Evolutionary conservation across 345 rosid species (phyloP).

Genomic region (Citrus sp.): DNA sequence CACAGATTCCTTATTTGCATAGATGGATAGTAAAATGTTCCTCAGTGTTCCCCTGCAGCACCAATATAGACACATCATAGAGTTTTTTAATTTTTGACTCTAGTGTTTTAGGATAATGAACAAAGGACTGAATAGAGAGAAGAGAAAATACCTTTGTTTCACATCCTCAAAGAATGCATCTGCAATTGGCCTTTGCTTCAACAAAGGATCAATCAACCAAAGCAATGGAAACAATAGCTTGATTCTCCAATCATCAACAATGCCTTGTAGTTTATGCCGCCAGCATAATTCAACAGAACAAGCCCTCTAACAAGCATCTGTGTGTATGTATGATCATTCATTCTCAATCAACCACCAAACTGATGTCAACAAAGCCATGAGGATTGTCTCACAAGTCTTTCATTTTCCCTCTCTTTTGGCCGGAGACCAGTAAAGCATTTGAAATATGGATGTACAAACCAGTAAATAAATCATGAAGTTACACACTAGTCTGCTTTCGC

Average conservation of each 20-base stretch:
- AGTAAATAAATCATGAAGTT: background rate
- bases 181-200: slow-evolving; percentile 66
- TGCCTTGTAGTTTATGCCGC: slow-evolving; percentile 88
- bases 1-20: no score
- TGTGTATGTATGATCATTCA: background rate
- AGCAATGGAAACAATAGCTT: slow-evolving; percentile 70
- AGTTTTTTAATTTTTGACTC: no score
- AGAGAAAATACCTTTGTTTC: slow-evolving; percentile 47
- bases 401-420: background rate
- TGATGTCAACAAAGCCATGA: background rate
- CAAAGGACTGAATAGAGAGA: background rate
- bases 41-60: no score
- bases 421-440: background rate
- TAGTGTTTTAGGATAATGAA: no score
- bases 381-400: background rate
- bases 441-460: background rate
- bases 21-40: no score
- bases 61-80: no score
- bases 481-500: background rate
- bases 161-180: slow-evolving; percentile 67
- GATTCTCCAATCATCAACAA: slow-evolving; percentile 96
- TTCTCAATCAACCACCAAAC: background rate
- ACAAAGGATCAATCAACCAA: slow-evolving; percentile 65
- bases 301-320: no score
- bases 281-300: slow-evolving; percentile 45